Conservation (phyloP, 495 filamentous ascomycete genomes). For the Acidomyces sp. region DNA sequence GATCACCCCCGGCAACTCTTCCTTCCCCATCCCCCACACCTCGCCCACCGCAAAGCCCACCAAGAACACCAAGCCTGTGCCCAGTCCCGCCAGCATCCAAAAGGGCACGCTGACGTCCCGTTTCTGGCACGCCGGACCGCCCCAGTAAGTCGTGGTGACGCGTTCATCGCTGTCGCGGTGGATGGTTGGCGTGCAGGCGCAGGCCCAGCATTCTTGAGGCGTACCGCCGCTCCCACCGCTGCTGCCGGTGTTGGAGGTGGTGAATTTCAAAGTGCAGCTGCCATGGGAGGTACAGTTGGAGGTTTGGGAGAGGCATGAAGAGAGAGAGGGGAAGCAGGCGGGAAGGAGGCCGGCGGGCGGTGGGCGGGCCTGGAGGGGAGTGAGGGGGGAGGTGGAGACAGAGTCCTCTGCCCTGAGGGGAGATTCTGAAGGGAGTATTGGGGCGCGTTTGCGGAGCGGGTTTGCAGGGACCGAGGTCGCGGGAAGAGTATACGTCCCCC, state of each 20-base stretch:
- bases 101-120: slow-evolving; percentile 77
- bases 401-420: slow-evolving; percentile 19
- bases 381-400: slow-evolving; percentile 16
- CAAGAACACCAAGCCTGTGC: slow-evolving; percentile 46
- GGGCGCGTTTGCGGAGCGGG: slow-evolving; percentile 13
- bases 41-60: slow-evolving; percentile 56
- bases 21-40: slow-evolving; percentile 63
- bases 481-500: slow-evolving; percentile 20
- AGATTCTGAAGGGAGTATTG: slow-evolving; percentile 15
- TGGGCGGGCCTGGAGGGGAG: slow-evolving; percentile 15
- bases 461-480: slow-evolving; percentile 4
- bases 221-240: too few relatives aligned
- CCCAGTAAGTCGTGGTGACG: slow-evolving; percentile 52
- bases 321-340: slow-evolving; percentile 50
- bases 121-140: slow-evolving; percentile 80
- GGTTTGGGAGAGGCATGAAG: slow-evolving; percentile 49
- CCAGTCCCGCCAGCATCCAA: slow-evolving; percentile 65
- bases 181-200: slow-evolving; percentile 46
- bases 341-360: slow-evolving; percentile 32
- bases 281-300: slow-evolving; percentile 67
- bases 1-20: slow-evolving; percentile 73
- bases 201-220: slow-evolving; percentile 52
- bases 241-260: slow-evolving; percentile 14
- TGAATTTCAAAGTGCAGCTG: slow-evolving; percentile 48
- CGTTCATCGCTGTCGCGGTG: slow-evolving; percentile 30